Conservation (phyloP, 331 rosid genomes). For the Quercus lobata region DNA sequence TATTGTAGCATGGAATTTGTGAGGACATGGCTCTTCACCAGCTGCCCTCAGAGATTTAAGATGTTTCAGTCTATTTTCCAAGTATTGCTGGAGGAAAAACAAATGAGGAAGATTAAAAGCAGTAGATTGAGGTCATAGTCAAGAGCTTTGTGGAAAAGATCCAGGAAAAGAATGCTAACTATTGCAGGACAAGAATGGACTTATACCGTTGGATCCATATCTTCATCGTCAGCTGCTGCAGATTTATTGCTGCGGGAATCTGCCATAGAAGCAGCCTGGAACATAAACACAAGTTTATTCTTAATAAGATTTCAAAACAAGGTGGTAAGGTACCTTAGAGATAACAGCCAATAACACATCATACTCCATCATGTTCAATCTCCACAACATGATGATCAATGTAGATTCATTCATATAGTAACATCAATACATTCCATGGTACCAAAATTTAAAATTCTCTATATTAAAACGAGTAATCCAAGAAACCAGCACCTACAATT, state of each 20-base stretch:
- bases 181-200: neutral
- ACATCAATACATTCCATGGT: no score
- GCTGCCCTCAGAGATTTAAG: constrained; percentile 49
- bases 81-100: constrained; percentile 65
- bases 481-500: no score
- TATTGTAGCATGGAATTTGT: constrained; percentile 64
- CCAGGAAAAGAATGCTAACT: neutral
- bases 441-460: no score
- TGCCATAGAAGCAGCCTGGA: constrained; percentile 56
- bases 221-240: constrained; percentile 53
- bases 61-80: constrained; percentile 66
- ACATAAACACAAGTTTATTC: neutral
- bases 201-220: constrained; percentile 88
- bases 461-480: no score
- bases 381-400: neutral
- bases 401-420: neutral
- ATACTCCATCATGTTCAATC: neutral
- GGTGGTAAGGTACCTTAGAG: neutral
- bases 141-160: neutral
- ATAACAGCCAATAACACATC: neutral
- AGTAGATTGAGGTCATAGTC: neutral
- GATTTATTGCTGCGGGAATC: constrained; percentile 50
- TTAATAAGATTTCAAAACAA: neutral
- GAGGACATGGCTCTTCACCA: constrained; percentile 69
- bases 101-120: neutral